Evolutionary conservation across 805 yeast genomes (phyloP), one percentile per base, ranked within the genome.

Genomic region (Cyberlindnera bimundalis): DNA sequence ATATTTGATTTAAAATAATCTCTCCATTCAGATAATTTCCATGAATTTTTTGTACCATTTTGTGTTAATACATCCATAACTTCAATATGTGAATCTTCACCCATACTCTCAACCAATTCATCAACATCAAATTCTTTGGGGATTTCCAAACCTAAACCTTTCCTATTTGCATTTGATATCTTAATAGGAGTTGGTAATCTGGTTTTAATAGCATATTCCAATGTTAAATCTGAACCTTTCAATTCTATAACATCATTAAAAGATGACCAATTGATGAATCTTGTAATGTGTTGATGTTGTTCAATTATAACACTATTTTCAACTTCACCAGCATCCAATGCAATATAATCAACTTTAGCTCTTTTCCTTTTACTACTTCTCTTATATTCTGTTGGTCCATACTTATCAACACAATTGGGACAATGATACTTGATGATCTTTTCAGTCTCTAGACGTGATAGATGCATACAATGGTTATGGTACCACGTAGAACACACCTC

Each of bases 61-160:
- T 89, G 96, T 0, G 95, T 81, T 17, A 84, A 68, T 4, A 87
- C 95, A 58, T 89, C 96, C 91, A 89, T 86, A 2, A 89, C 96
- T 40, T 86, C 95, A 2, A 89, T 73, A 1, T 72, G 73, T 4
- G 65, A 63, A 28, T 79, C 83, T 5, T 63, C 73, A 0, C 96
- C 96, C 20, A 87, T 71, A 11, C 68, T 55, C 5, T 72, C 71
- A 0, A 82, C 66, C 0, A 86, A 71, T 44, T 76, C 66, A 32
- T 73, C 68, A 6, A 86, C 79, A 7, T 78, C 71, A 29, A 85
- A 65, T 5, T 62, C 56, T 4, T 61, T 52, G 0, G 95, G 95
- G n/a, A 80, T 59, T n/a, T 44, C 26, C 70, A 81, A 62, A 0
- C 76, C 84, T 3, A 70, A 60, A 0, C 53, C 60, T 2, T 52